A percentile compares a stretch with the other conserved stretches of the same genome.
Conservation (phyloP, 371 early-diverging fungal species). For the Globomyces sp. region DNA sequence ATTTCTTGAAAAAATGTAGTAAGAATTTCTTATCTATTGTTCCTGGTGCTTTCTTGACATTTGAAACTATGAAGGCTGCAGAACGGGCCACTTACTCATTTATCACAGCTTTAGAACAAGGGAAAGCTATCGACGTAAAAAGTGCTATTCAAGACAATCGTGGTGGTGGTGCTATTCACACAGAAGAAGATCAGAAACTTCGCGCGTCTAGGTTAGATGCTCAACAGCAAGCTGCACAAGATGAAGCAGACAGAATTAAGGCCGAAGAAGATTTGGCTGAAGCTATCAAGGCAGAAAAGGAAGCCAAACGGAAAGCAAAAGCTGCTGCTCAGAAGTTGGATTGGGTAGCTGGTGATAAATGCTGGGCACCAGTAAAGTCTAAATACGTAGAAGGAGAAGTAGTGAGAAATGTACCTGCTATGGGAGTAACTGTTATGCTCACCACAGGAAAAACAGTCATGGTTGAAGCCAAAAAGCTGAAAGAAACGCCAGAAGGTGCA, state of each 20-base stretch:
- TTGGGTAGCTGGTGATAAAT: constrained; percentile 23
- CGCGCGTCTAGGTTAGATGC: constrained; percentile 15
- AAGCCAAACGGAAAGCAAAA: constrained; percentile 14
- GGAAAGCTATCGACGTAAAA: constrained; percentile 26
- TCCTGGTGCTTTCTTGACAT: constrained; percentile 24
- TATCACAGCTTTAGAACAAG: constrained; percentile 23
- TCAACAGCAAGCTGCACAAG: constrained; percentile 13
- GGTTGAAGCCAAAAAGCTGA: constrained; percentile 29
- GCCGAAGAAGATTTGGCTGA: constrained; percentile 17
- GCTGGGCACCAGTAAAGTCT: constrained; percentile 20
- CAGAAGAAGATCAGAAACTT: constrained; percentile 21
- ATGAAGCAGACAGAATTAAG: not conserved
- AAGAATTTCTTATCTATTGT: constrained; percentile 30
- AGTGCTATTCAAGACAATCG: constrained; percentile 25
- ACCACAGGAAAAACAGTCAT: constrained; percentile 16
- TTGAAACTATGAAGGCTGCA: constrained; percentile 28
- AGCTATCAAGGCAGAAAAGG: constrained; percentile 8
- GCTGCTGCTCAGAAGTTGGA: constrained; percentile 16
- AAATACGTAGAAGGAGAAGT: constrained; percentile 20
- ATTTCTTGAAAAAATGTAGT: constrained; percentile 68
- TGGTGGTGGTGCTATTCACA: constrained; percentile 25
- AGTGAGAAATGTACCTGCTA: constrained; percentile 23
- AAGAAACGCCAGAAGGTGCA: constrained; percentile 20
- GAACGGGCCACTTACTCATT: constrained; percentile 27
- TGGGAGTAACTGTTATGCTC: constrained; percentile 24